phyloP scores from a whole-genome alignment of 2,329 filamentous ascomycete species.

The Aspergillus jensenii region DNA sequence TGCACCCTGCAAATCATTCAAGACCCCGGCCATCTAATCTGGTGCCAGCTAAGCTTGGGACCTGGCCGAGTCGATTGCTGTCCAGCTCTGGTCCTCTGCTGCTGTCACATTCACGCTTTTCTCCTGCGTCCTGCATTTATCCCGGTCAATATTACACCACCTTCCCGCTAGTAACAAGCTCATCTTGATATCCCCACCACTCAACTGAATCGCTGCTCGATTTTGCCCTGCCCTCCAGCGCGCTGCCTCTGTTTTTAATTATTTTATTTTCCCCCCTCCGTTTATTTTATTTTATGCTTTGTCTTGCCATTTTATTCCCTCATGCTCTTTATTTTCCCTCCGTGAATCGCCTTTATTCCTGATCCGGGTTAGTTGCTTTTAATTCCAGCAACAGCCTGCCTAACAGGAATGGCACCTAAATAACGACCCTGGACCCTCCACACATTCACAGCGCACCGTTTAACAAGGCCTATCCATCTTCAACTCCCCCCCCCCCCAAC shows the following conservation, averaged over 20 bases:
- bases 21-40: conserved; percentile 17
- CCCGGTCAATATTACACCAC: conserved; percentile 41
- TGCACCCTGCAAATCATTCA: conserved; percentile 23
- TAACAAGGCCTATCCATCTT: conserved; percentile 22
- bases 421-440: conserved; percentile 43
- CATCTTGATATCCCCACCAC: conserved; percentile 31
- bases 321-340: conserved; percentile 14
- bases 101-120: conserved; percentile 25
- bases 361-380: conserved; percentile 16
- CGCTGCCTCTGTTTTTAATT: conserved; percentile 14
- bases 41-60: conserved; percentile 9
- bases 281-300: conserved; percentile 15
- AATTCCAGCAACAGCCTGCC: conserved; percentile 18
- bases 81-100: conserved; percentile 12
- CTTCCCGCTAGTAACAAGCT: conserved; percentile 38
- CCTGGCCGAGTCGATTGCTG: conserved; percentile 12
- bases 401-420: conserved; percentile 32
- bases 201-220: conserved; percentile 18
- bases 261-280: conserved; percentile 13
- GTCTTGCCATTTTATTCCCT: conserved; percentile 8
- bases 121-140: conserved; percentile 36
- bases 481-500: conserved; percentile 4
- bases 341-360: conserved; percentile 13
- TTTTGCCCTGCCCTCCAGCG: conserved; percentile 16
- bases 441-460: conserved; percentile 27